Conservation (phyloP, 2,329 filamentous ascomycete genomes). For the Sclerotinia spermophila region DNA sequence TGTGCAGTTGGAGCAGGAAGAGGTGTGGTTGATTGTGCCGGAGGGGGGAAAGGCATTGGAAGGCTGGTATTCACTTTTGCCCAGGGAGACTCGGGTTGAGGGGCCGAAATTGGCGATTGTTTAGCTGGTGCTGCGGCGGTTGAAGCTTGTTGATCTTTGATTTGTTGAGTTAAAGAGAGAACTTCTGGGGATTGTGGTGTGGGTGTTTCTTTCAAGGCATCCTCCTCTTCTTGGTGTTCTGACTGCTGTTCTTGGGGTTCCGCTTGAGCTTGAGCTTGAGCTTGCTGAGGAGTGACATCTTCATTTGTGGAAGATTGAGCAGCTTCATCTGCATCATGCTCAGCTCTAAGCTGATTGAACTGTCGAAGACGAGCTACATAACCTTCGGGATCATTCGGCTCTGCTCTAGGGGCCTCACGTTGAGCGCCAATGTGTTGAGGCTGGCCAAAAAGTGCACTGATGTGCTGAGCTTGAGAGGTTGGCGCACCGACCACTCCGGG, state of each 20-base stretch:
- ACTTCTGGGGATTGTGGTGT: conserved; percentile 42
- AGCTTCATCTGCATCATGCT: conserved; percentile 57
- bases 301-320: conserved; percentile 31
- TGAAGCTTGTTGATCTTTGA: conserved; percentile 55
- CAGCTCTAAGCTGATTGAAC: conserved; percentile 74
- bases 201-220: conserved; percentile 23
- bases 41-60: conserved; percentile 70
- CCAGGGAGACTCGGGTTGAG: conserved; percentile 51
- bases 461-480: conserved; percentile 33
- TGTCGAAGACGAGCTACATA: conserved; percentile 68
- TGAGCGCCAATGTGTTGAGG: conserved; percentile 28
- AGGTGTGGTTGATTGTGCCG: conserved; percentile 70
- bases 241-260: conserved; percentile 24
- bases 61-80: conserved; percentile 60
- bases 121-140: conserved; percentile 47
- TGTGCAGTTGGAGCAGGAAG: conserved; percentile 87
- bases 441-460: conserved; percentile 34
- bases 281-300: conserved; percentile 32
- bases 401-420: conserved; percentile 56
- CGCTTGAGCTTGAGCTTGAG: conserved; percentile 27
- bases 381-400: conserved; percentile 57
- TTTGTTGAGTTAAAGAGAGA: conserved; percentile 77
- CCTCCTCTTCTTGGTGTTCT: conserved; percentile 13
- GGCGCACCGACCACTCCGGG: conserved; percentile 26
- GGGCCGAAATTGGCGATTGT: conserved; percentile 48